These are phyloP conservation scores for Penicillium malachiteum DNA, from an alignment of 495 filamentous ascomycete genomes.

Conservation along the genomic window DNA sequence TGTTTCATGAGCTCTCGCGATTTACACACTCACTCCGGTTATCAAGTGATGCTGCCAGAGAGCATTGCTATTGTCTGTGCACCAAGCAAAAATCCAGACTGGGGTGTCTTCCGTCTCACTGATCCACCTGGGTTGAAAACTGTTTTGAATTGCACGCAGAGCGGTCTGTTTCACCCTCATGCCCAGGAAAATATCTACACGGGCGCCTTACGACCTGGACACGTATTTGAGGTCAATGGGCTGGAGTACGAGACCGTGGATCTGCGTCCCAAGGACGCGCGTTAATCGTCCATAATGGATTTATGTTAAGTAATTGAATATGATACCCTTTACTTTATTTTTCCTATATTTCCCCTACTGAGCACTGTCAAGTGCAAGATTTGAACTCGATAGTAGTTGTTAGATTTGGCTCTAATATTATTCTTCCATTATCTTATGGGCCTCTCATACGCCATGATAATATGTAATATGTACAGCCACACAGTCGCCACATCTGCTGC, in stretches of 20 bases:
- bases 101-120: conserved; percentile 89
- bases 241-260: conserved; percentile 79
- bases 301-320: conserved; percentile 13
- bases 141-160: conserved; percentile 71
- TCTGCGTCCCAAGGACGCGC: conserved; percentile 54
- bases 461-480: no score
- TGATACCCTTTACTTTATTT: conserved; percentile 1
- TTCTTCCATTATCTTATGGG: no score
- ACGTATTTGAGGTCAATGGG: conserved; percentile 77
- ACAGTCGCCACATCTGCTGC: background rate
- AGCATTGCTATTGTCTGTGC: conserved; percentile 97
- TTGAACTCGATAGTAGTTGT: background rate
- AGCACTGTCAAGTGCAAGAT: background rate
- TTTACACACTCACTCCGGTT: conserved; percentile 87
- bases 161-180: conserved; percentile 82
- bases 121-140: conserved; percentile 85
- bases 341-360: background rate
- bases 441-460: no score
- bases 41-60: conserved; percentile 92
- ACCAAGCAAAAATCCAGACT: conserved; percentile 76
- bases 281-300: conserved; percentile 6
- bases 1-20: conserved; percentile 98
- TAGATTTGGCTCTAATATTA: background rate
- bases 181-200: conserved; percentile 74
- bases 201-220: conserved; percentile 75